Evolutionary conservation across 768 basidiomycete species (phyloP).

Genomic region (Floccularia luteovirens): DNA sequence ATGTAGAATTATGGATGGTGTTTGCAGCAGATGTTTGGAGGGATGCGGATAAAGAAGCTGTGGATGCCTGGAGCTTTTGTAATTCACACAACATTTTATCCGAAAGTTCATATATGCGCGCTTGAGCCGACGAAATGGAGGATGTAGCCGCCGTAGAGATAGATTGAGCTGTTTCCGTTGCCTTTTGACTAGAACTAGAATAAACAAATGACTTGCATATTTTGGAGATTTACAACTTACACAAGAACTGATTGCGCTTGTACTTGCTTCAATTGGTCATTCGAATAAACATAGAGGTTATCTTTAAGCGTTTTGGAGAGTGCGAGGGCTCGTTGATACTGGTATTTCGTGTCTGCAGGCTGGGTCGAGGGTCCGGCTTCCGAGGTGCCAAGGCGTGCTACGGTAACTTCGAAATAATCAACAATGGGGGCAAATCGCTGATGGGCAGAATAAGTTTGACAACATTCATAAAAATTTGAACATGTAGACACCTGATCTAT

Average conservation of each 20-base stretch:
- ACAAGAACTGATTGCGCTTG: constrained; percentile 59
- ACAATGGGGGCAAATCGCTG: constrained; percentile 72
- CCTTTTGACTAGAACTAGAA: constrained; percentile 47
- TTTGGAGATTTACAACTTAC: constrained; percentile 28
- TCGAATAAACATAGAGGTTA: constrained; percentile 56
- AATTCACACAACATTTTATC: constrained; percentile 63
- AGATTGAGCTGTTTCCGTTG: constrained; percentile 56
- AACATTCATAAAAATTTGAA: constrained; percentile 9
- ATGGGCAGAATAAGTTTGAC: constrained; percentile 5
- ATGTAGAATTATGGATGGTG: constrained; percentile 24
- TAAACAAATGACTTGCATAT: constrained; percentile 5
- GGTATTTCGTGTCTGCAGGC: constrained; percentile 52
- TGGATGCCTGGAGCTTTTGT: constrained; percentile 55
- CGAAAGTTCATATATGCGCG: constrained; percentile 51
- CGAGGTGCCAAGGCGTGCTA: constrained; percentile 36
- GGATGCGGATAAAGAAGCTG: constrained; percentile 38
- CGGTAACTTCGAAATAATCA: constrained; percentile 58
- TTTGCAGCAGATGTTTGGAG: constrained; percentile 21
- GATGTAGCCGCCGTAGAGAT: constrained; percentile 55
- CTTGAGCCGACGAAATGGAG: constrained; percentile 45
- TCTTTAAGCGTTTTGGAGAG: constrained; percentile 60
- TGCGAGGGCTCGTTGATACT: constrained; percentile 68
- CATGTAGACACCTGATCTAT: constrained; percentile 57
- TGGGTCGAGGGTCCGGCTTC: constrained; percentile 39
- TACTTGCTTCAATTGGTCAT: constrained; percentile 65